These are phyloP conservation scores for Nepenthes mirabilis DNA, from an alignment of 148 eudicot genomes.

Conservation along the genomic window DNA sequence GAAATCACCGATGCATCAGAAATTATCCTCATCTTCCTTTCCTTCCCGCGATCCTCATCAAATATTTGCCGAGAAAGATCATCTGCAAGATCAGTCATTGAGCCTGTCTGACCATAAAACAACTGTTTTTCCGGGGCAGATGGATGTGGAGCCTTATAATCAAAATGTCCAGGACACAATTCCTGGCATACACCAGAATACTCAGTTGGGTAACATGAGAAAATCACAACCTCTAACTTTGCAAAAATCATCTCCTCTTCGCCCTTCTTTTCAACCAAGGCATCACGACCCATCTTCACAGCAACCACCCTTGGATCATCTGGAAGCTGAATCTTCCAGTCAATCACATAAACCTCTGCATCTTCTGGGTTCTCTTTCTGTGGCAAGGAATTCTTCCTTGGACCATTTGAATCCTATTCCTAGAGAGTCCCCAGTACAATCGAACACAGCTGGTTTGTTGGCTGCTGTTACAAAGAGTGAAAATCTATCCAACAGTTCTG, in stretches of 20 bases:
- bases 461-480: constrained; percentile 57
- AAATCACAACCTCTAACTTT: constrained; percentile 23
- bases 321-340: constrained; percentile 29
- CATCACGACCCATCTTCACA: constrained; percentile 19
- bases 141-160: constrained; percentile 20
- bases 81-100: constrained; percentile 17
- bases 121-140: constrained; percentile 21
- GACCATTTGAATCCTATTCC: constrained; percentile 24
- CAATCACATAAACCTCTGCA: constrained; percentile 15
- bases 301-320: constrained; percentile 15
- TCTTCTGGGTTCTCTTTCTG: constrained; percentile 20
- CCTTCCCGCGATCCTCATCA: constrained; percentile 32
- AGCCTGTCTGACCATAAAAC: constrained; percentile 34
- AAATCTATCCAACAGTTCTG: constrained; percentile 19
- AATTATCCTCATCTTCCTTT: constrained; percentile 29
- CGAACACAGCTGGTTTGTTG: constrained; percentile 38
- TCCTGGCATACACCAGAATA: constrained; percentile 18
- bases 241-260: constrained; percentile 17
- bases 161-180: constrained; percentile 23
- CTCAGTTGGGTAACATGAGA: constrained; percentile 18
- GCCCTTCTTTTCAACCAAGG: constrained; percentile 22
- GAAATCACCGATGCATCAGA: constrained; percentile 25
- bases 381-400: constrained; percentile 15
- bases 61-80: constrained; percentile 33
- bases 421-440: constrained; percentile 27